Conservation (phyloP, 164 flowering plant species). For the Taxillus chinensis region DNA sequence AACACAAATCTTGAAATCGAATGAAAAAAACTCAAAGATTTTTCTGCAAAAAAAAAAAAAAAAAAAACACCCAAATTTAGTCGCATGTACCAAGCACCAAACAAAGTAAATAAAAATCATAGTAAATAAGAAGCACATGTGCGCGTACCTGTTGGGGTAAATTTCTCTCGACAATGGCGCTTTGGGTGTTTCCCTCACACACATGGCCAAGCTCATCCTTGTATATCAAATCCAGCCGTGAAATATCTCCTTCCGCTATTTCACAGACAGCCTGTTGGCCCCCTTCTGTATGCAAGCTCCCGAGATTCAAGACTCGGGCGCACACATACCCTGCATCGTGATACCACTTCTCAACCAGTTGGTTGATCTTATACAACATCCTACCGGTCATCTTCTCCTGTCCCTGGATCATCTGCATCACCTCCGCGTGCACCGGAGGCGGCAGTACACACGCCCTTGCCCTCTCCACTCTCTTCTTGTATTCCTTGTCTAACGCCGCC, state of each 20-base stretch:
- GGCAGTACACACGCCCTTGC: conserved; percentile 82
- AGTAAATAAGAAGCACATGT: background rate
- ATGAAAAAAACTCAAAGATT: too few species aligned
- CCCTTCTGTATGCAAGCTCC: conserved; percentile 71
- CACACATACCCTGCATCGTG: conserved; percentile 93
- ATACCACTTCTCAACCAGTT: conserved; percentile 95
- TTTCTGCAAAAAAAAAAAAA: too few species aligned
- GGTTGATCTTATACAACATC: conserved; percentile 76
- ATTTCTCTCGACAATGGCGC: conserved; percentile 62
- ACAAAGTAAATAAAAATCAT: background rate
- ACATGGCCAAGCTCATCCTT: conserved; percentile 96
- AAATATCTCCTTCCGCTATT: conserved; percentile 96
- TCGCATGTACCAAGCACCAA: too few species aligned
- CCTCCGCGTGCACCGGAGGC: conserved; percentile 38
- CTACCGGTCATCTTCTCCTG: conserved; percentile 78
- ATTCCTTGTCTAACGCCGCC: conserved; percentile 71
- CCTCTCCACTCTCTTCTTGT: conserved; percentile 64
- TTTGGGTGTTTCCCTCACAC: conserved; percentile 77
- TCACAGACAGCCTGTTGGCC: conserved; percentile 76
- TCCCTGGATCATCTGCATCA: conserved; percentile 53
- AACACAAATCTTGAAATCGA: too few species aligned
- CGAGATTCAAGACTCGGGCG: conserved; percentile 93
- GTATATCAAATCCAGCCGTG: conserved; percentile 65
- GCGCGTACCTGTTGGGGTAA: conserved; percentile 59
- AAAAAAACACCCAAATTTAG: too few species aligned